Base-by-base conservation (phyloP, 2,329 filamentous ascomycete genomes). In the Parastagonospora avenae region DNA sequence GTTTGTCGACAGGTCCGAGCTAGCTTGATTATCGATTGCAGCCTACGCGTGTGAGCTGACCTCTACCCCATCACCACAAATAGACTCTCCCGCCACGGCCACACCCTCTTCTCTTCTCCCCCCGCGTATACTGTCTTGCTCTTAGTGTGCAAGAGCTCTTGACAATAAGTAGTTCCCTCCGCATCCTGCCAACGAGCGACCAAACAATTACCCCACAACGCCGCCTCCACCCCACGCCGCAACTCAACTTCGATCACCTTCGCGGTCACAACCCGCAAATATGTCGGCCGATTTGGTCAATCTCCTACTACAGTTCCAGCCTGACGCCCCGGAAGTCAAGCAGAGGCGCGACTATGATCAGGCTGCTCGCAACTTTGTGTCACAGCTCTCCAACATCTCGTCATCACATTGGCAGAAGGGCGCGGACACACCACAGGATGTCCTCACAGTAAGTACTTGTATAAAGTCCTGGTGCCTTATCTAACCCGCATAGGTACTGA, bases 401-500 rank as follows among this genome's bases (percentile, higher is more conserved):
- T 42, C 59, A 6, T 48, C 61, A 38, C 55, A 67, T 38, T 77
- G 67, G 65, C 51, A 63, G 27, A 76, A 75, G 57, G 61, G 62
- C 4, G 66, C 64, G 29, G 66, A 75, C 29, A 74, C 75, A 39
- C 64, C 70, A 50, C 67, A 77, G 51, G 74, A 76, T 60, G 46
- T 77, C 12, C 64, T 79, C 39, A 66, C 74, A 48, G 72, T 74
- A 62, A 32, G 64, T 29, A 27, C 14, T 41, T 11, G 10, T 2
- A 29, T 11, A 1, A 2, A 12, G 12, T 7, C n/a, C 1, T 33
- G 9, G 39, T 4, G 15, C 6, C 15, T 15, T 15, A 11, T 28
- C 59, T 69, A 35, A 69, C 39, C 11, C 7, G 4, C 9, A 3
- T 31, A 79, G 70, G 59, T 79, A 30, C 72, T 86, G 50, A 77